Conservation (phyloP, 306 rosid species). For the Cercis canadensis region DNA sequence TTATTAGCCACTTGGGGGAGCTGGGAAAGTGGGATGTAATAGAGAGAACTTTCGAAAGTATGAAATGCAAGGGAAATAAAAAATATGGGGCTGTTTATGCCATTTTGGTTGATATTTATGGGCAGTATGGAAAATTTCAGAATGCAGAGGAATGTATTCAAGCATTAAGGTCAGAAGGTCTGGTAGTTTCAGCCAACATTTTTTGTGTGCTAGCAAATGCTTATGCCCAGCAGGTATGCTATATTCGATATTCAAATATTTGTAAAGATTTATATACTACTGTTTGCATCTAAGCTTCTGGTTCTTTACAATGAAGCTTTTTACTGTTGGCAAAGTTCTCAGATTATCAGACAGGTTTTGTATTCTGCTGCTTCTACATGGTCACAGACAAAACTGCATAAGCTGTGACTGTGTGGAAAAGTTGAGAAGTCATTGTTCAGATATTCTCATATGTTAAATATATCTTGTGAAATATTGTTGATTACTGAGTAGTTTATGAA, state of each 20-base stretch:
- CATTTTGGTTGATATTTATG: conserved; percentile 72
- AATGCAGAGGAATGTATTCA: conserved; percentile 65
- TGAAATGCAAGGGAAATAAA: conserved; percentile 57
- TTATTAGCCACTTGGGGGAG: conserved; percentile 75
- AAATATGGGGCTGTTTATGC: conserved; percentile 63
- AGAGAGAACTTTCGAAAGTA: conserved; percentile 60
- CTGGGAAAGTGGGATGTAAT: conserved; percentile 79
- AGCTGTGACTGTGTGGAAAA: background rate
- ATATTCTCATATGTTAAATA: too few species aligned
- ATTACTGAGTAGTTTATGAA: background rate
- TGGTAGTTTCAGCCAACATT: conserved; percentile 54
- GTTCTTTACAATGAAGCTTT: background rate
- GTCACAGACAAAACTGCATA: background rate
- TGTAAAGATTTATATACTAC: background rate
- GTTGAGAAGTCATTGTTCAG: too few species aligned
- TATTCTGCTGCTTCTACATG: background rate
- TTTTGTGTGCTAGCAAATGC: conserved; percentile 78
- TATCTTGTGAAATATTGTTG: too few species aligned
- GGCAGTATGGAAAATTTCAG: conserved; percentile 76
- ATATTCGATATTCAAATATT: background rate
- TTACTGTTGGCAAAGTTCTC: background rate
- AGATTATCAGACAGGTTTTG: too few species aligned
- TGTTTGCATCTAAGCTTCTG: background rate
- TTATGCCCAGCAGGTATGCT: conserved; percentile 76
- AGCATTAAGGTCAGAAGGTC: conserved; percentile 68